phyloP scores from a whole-genome alignment of 768 basidiomycete species.

The Tephrocybe sp. region DNA sequence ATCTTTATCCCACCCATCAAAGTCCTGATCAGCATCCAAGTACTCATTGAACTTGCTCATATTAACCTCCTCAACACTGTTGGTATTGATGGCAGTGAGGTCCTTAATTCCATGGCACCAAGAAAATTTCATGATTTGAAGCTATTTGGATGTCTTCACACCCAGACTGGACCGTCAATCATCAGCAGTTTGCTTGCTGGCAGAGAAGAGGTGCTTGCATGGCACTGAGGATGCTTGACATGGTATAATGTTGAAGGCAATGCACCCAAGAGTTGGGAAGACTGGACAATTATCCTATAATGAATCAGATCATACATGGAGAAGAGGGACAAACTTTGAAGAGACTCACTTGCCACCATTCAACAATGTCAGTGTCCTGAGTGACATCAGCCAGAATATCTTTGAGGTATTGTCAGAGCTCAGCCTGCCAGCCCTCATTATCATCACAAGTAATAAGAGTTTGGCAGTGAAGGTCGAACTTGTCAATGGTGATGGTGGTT shows the following conservation, averaged over 20 bases:
- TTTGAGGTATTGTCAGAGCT: too few relatives aligned
- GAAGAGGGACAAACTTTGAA: background rate
- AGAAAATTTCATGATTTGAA: constrained; percentile 13
- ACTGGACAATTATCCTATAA: background rate
- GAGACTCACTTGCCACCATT: constrained; percentile 17
- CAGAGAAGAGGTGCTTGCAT: too few relatives aligned
- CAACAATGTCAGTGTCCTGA: too few relatives aligned
- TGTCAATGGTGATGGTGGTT: background rate
- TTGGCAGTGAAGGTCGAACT: constrained; percentile 8
- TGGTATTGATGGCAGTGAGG: constrained; percentile 50
- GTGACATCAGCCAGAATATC: constrained; percentile 17
- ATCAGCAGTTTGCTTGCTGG: too few relatives aligned
- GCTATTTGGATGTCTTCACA: constrained; percentile 4
- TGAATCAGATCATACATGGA: background rate
- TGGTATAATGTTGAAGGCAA: constrained; percentile 17
- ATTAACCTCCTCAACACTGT: constrained; percentile 4
- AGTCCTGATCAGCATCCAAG: background rate
- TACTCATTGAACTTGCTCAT: background rate
- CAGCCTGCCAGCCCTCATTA: constrained; percentile 10
- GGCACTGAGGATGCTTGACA: too few relatives aligned
- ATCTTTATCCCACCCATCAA: background rate
- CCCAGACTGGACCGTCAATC: constrained; percentile 1
- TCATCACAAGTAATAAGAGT: background rate
- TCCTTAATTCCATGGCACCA: constrained; percentile 5
- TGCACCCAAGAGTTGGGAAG: constrained; percentile 17